phyloP scores from a whole-genome alignment of 2,329 filamentous ascomycete species.

The Stenocarpella maydis region DNA sequence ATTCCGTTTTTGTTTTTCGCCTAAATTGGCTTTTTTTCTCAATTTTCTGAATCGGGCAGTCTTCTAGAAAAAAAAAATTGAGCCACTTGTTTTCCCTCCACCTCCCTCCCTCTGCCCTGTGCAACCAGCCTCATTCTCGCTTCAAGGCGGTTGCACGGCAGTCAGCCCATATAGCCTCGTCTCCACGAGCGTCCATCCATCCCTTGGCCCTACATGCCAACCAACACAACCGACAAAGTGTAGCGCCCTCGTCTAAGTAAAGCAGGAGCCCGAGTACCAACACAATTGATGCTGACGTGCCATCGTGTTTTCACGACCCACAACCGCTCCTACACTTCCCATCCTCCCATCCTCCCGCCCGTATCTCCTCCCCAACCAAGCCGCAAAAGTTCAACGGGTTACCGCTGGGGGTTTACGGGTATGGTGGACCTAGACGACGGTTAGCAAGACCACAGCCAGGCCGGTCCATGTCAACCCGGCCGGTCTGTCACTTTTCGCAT shows the following conservation, averaged over 20 bases:
- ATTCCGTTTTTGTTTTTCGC: not conserved
- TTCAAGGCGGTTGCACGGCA: not conserved
- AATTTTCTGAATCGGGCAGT: constrained; percentile 13
- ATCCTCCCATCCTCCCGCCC: constrained; percentile 15
- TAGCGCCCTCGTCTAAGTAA: not conserved
- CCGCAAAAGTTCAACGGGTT: not conserved
- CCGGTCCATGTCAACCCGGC: not conserved
- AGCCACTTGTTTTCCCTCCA: not conserved
- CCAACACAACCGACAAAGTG: not conserved
- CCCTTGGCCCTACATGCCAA: not conserved
- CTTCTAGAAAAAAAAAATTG: constrained; percentile 25
- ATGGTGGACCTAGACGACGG: not conserved
- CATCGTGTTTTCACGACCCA: constrained; percentile 11
- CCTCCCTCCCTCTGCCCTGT: too few relatives aligned
- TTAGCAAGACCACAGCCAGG: not conserved
- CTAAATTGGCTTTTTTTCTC: not conserved
- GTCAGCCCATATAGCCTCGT: constrained; percentile 17
- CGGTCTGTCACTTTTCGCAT: not conserved
- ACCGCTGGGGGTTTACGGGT: not conserved
- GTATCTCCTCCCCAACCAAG: not conserved
- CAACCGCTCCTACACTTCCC: constrained; percentile 7
- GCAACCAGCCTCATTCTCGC: not conserved
- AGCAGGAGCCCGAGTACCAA: not conserved
- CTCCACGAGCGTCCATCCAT: not conserved
- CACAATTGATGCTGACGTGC: not conserved